Conservation (phyloP, 2,329 filamentous ascomycete genomes). For the Aciculosporium take region DNA sequence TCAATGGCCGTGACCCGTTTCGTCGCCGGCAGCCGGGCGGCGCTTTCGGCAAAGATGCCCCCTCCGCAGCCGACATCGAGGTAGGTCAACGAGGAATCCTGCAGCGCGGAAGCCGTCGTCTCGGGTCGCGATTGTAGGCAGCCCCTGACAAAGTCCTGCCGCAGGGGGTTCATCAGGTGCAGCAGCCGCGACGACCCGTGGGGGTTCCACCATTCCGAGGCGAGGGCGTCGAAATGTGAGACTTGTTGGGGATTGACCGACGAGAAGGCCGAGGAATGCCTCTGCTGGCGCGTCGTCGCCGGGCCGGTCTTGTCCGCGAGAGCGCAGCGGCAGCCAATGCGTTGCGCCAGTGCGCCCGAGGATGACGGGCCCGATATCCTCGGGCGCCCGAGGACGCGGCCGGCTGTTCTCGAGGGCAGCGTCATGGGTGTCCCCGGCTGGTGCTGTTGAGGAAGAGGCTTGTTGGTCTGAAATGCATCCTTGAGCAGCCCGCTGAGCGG, state of each 20-base stretch:
- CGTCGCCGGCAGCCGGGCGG: slow-evolving; percentile 53
- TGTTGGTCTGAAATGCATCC: too few relatives aligned
- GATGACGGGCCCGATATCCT: too few relatives aligned
- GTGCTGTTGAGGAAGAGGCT: neutral
- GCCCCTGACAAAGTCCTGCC: slow-evolving; percentile 74
- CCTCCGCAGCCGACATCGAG: slow-evolving; percentile 93
- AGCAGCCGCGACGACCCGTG: slow-evolving; percentile 82
- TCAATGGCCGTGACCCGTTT: slow-evolving; percentile 60
- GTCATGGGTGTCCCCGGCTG: neutral
- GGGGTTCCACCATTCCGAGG: slow-evolving; percentile 93
- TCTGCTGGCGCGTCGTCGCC: slow-evolving; percentile 2
- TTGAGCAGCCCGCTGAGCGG: too few relatives aligned
- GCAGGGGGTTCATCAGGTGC: slow-evolving; percentile 95
- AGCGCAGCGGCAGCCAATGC: neutral
- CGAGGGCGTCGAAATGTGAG: slow-evolving; percentile 86
- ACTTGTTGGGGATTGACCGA: slow-evolving; percentile 83
- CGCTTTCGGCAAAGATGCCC: slow-evolving; percentile 87
- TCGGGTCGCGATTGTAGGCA: slow-evolving; percentile 47
- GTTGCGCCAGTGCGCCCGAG: neutral
- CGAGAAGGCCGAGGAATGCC: slow-evolving; percentile 30
- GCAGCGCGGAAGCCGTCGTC: slow-evolving; percentile 15
- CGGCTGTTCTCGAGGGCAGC: neutral
- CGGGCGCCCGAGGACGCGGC: slow-evolving; percentile 1
- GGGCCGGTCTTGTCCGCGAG: neutral
- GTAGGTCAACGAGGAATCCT: slow-evolving; percentile 39